Evolutionary conservation across 345 rosid genomes (phyloP), one percentile per base, ranked within the genome.

Genomic region (Nephelium lappaceum): DNA sequence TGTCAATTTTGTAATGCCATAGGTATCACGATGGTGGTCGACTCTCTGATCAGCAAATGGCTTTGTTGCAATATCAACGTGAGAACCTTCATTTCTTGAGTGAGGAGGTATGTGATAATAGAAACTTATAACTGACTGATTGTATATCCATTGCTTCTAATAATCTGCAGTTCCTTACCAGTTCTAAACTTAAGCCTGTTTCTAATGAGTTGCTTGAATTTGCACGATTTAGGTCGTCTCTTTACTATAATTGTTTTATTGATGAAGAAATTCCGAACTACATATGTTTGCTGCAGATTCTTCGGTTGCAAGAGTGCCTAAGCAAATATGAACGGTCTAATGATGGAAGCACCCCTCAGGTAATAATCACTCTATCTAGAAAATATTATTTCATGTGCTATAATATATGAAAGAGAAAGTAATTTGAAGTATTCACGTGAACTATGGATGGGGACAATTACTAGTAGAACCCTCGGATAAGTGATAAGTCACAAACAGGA

Each of bases 31-130:
- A 92, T 75, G 95, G 94, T 49, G 93, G 95, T 66, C 89, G 98
- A 31, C 95, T 95, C 72, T 95, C 97, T 74, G 99, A 95, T 83
- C 98, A 95, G 86, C 98, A 95, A 80, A 95, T 90, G 91, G 98
- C 98, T 76, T 83, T 95, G 87, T 82, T 95, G 85, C 99, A 93
- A 78, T 95, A 95, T 83, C 98, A 95, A 76, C 98, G 99, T 24
- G 99, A 95, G 79, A 95, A 95, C 84, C 98, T 95, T 69, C 97
- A 93, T 84, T 95, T 95, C 79, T 82, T 95, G 79, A 93, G 97
- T 19, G 96, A 95, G 85, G 98, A 95, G 99, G 99, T 91, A 85
- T 18, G 41, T 63, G 49, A 24, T 58, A 51, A 15, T 39, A 49
- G 23, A 19, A 27, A 14, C 36, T 36, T 25, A 61, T 63, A 38